A percentile compares a stretch with the other conserved stretches of the same genome.
Evolutionary conservation across 306 rosid genomes (phyloP).

Genomic region (Glycine tomentella): DNA sequence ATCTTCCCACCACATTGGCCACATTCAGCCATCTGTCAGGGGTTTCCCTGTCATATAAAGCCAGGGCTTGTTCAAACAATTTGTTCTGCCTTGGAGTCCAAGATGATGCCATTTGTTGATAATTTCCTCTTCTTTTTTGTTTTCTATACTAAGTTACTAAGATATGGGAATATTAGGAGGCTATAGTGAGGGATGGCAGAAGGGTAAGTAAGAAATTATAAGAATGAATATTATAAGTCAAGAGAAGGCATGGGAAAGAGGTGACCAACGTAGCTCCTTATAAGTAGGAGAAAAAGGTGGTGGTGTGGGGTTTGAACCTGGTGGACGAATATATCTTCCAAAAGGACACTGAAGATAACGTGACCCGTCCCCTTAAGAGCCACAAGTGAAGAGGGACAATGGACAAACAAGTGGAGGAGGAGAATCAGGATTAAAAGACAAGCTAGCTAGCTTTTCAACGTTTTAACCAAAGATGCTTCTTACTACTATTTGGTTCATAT

Average conservation of each 20-base stretch:
- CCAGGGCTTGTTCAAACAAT: conserved; percentile 73
- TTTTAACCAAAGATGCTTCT: conserved; percentile 55
- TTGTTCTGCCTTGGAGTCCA: conserved; percentile 81
- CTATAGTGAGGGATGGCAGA: too few species aligned
- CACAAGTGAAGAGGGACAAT: conserved; percentile 60
- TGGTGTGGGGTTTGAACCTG: conserved; percentile 59
- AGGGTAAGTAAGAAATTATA: too few species aligned
- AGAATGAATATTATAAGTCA: too few species aligned
- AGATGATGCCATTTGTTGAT: conserved; percentile 63
- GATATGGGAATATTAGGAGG: background rate
- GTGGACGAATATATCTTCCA: conserved; percentile 65
- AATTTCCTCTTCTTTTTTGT: too few species aligned
- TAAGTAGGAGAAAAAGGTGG: conserved; percentile 61
- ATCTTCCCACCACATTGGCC: conserved; percentile 71
- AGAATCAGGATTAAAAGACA: conserved; percentile 58
- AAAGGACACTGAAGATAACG: conserved; percentile 56
- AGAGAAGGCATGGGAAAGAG: conserved; percentile 55
- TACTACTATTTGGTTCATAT: conserved; percentile 36
- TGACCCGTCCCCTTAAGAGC: conserved; percentile 60
- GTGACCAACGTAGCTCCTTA: conserved; percentile 60
- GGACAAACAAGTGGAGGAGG: conserved; percentile 49
- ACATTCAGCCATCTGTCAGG: conserved; percentile 87
- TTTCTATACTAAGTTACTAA: too few species aligned
- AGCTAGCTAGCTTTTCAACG: conserved; percentile 1
- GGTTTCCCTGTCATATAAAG: conserved; percentile 71